phyloP scores from a whole-genome alignment of 352 stramenopile species.

The Blastocystis sp. region DNA sequence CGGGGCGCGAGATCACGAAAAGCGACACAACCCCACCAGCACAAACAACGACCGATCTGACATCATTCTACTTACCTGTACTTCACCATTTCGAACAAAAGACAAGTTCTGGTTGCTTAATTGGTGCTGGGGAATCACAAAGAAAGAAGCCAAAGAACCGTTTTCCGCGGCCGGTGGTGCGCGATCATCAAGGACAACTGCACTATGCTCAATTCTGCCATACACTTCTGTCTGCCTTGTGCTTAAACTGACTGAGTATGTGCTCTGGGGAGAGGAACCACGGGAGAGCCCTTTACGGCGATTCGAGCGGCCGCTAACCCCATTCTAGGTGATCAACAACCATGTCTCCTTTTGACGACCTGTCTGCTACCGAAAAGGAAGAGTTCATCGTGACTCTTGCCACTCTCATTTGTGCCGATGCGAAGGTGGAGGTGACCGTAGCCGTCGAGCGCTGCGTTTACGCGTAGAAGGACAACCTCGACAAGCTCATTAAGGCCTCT shows the following conservation, averaged over 20 bases:
- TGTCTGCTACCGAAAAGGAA: conserved; percentile 68
- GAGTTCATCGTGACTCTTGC: conserved; percentile 62
- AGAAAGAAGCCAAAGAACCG: background rate
- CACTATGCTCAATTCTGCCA: background rate
- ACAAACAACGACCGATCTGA: background rate
- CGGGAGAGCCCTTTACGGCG: background rate
- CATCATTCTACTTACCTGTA: conserved; percentile 19
- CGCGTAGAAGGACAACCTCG: conserved; percentile 60
- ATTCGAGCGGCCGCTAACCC: background rate
- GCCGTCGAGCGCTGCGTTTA: background rate
- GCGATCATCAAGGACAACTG: background rate
- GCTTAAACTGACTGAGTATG: conserved; percentile 66
- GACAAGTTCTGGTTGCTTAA: conserved; percentile 23
- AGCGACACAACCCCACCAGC: background rate
- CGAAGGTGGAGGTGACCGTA: conserved; percentile 55
- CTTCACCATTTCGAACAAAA: conserved; percentile 44
- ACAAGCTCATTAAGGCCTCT: conserved; percentile 48
- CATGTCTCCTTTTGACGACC: conserved; percentile 50
- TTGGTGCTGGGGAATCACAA: background rate
- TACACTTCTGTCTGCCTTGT: conserved; percentile 60
- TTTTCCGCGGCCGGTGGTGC: background rate
- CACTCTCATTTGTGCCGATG: conserved; percentile 53
- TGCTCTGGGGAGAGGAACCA: background rate
- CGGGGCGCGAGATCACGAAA: background rate
- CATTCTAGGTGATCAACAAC: conserved; percentile 40